Base-by-base conservation (phyloP, 75 land plant species). In the Sequoiadendron giganteum region DNA sequence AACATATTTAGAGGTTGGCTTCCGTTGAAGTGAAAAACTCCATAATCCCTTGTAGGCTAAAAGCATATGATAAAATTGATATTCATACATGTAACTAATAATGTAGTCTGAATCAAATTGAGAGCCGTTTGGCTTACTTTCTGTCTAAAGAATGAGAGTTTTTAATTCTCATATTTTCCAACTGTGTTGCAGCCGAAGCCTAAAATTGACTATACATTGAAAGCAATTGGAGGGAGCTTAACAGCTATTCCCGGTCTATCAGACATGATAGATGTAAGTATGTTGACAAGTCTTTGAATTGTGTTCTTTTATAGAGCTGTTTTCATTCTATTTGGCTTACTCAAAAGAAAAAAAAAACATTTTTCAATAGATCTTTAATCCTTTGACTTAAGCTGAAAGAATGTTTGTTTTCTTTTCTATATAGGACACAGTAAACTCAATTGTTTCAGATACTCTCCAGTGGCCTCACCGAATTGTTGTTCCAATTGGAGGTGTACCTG, bases 401-500 rank as follows among this genome's bases (percentile, higher is more conserved):
- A 47, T 13, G 30, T 28, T 32, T n/a, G 38, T 68, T 52, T 88
- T 32, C 85, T 85, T 52, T 8, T 87, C 36, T 84, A 56, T 55
- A 8, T 68, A 98, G 99, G 98, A 97, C 55, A 93, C 92, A 84
- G 99, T 98, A 43, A 65, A 92, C 13, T 86, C 92, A 38, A 93
- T 95, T 30, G 91, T 98, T 58, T 83, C 88, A 39, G 99, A 98
- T 88, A 92, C 84, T 88, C 92, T 98, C 10, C 91, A 98, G 84
- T 98, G 99, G 99, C 99, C 99, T 15, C 99, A 98, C 88, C 93
- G 99, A 87, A 96, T 96, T 89, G 99, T 98, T 81, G 93, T 97
- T 49, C 99, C 99, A 47, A 89, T 98, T 90, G 99, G 99, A 85
- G 95, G 95, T 84, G 88, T 90, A 36, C 95, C 96, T 80, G 99